phyloP scores from a whole-genome alignment of 176 grass and related monocot genomes.

The Zizania latifolia region DNA sequence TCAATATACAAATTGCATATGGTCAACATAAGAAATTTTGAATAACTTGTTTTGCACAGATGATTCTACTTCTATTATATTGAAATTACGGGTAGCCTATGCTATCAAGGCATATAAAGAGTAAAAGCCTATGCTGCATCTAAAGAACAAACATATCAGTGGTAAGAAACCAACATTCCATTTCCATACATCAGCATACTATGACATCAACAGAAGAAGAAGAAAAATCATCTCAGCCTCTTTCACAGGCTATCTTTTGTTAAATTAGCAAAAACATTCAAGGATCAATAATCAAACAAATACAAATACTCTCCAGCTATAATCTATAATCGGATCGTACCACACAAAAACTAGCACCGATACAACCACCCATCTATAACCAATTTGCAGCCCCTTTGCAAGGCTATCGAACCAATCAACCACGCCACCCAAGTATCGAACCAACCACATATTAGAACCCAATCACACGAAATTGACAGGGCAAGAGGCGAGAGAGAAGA shows the following conservation, averaged over 20 bases:
- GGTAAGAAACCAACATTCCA: too few species aligned
- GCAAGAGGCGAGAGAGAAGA: not conserved
- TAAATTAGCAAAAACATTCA: too few species aligned
- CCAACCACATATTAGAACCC: not conserved
- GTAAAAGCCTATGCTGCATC: too few species aligned
- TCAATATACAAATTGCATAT: not conserved
- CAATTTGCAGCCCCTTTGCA: not conserved
- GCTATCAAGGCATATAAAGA: too few species aligned
- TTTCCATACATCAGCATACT: too few species aligned
- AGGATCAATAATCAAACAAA: too few species aligned
- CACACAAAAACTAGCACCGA: not conserved
- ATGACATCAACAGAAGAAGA: too few species aligned
- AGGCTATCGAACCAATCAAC: not conserved
- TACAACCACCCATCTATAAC: not conserved
- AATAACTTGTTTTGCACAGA: not conserved
- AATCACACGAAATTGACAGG: slow-evolving; percentile 1
- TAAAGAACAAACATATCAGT: too few species aligned
- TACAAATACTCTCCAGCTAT: not conserved
- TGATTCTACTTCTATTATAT: not conserved
- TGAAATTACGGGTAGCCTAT: not conserved
- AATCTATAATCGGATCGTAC: not conserved
- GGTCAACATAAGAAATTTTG: not conserved
- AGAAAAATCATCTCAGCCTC: too few species aligned
- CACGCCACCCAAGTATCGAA: not conserved
- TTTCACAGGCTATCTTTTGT: too few species aligned